Evolutionary conservation across 176 grass and related monocot genomes (phyloP).

Genomic region (Miscanthus lutarioriparius): DNA sequence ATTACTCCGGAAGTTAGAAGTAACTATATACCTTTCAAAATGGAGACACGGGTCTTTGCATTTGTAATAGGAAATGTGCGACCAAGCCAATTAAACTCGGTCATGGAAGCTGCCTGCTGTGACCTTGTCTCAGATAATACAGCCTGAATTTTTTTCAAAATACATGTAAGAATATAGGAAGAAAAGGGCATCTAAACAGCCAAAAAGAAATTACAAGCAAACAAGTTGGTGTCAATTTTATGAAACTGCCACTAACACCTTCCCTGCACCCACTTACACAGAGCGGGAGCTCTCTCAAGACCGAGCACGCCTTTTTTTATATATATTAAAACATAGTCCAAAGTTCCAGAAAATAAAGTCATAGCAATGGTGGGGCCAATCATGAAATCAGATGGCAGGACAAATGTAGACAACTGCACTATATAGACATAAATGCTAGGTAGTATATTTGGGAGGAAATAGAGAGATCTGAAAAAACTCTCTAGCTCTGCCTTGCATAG

Average conservation of each 20-base stretch:
- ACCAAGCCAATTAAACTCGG: slow-evolving; percentile 92
- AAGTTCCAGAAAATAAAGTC: neutral
- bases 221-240: slow-evolving; percentile 3
- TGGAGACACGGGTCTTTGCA: slow-evolving; percentile 95
- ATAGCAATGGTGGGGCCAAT: neutral
- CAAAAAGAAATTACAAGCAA: neutral
- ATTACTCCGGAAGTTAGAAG: neutral
- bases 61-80: slow-evolving; percentile 83
- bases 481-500: neutral
- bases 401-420: neutral
- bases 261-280: too few species aligned
- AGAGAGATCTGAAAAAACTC: neutral
- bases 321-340: neutral
- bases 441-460: neutral
- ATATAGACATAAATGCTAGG: neutral
- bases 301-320: too few species aligned
- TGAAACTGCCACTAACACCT: too few species aligned
- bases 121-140: slow-evolving; percentile 93
- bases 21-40: slow-evolving; percentile 79
- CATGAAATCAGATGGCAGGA: slow-evolving; percentile 4
- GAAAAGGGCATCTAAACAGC: neutral
- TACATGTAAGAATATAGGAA: slow-evolving; percentile 4
- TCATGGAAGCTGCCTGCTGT: slow-evolving; percentile 95
- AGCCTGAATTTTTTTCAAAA: slow-evolving; percentile 54
- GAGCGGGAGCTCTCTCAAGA: too few species aligned